Base-by-base conservation (phyloP, 2,329 filamentous ascomycete genomes). In the Botrytis squamosa region DNA sequence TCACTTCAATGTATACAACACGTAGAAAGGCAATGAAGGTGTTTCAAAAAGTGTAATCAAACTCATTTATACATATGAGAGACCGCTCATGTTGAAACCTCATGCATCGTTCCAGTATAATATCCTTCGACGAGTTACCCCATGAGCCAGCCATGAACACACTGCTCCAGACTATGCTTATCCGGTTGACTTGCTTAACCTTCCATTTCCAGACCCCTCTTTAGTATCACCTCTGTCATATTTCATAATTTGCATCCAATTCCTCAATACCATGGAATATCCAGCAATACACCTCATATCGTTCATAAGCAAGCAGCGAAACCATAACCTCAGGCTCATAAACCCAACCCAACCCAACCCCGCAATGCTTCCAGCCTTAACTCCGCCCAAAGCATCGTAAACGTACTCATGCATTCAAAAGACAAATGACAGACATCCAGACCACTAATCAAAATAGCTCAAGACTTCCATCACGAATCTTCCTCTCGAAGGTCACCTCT, bases 401-500 rank as follows among this genome's bases (percentile, higher is more conserved):
- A 20, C 22, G n/a, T 57, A 29, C 16, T 57, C 25, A 18, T 42
- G n/a, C 49, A 68, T 33, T 49, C 4, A 57, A 55, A 68, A 44
- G 49, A n/a, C 38, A 57, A 25, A n/a, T 40, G 29, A 57, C 25
- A 25, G 7, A 33, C 10, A 20, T 68, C 18, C n/a, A 5, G 3
- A 33, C 9, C 49, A 68, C 40, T 42, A 38, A 25, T 68, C 66
- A 68, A 42, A 68, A 68, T 38, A 68, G 66, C n/a, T 57, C 66
- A 5, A 68, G 36, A 57, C 49, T 68, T 42, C 66, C 66, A 68
- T 68, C 66, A 68, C 66, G 66, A 57, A 68, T 57, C 36, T 22
- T 68, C 7, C 66, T 68, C 49, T 57, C 66, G 8, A 68, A 68
- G 10, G 36, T 57, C 14, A 68, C 29, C 36, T 44, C 36, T 68